Base-by-base conservation (phyloP, 2,329 filamentous ascomycete genomes). In the Phoma sp. region DNA sequence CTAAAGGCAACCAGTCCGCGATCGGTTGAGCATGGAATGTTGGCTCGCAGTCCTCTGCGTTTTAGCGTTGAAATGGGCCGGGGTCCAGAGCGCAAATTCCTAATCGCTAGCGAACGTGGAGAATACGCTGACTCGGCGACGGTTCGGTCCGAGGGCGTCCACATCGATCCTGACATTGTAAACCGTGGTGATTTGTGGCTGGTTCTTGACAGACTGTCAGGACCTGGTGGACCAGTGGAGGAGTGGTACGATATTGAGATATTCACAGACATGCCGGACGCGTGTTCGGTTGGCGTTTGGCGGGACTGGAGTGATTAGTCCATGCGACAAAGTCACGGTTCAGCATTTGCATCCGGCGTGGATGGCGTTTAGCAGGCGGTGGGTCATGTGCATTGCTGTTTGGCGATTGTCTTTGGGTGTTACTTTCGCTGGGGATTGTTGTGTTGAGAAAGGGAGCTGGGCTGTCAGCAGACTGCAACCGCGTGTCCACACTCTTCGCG, bases 171-270 rank as follows among this genome's bases (percentile, higher is more conserved):
- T 0, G 81, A 79, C n/a, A 75, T 83, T 60, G 78, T 80, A 53
- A 76, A 43, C 17, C 76, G 76, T 9, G 83, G 84, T 19, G 87
- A 87, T 17, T 73, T 92, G 53, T 96, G 90, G 89, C 79, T 97
- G 48, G 88, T 96, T 6, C 79, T 97, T 37, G 92, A 97, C 75
- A 84, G 89, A 61, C 83, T 94, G 67, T 89, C 87, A n/a, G 84
- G 82, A 10, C 80, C 80, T 39, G 76, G 77, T 5, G 80, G 73
- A 36, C 68, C 72, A 49, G 69, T 64, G 47, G 78, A 78, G 50
- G 81, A 84, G 68, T 74, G 78, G 52, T 82, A 90, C 51, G 70
- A 75, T 7, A 73, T 83, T 6, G 79, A 82, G 62, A 64, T 82
- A 19, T 77, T 77, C 38, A 75, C 74, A 15, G 81, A 83, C 58